Base-by-base conservation (phyloP, 768 basidiomycete genomes). In the Collybiopsis confluens region DNA sequence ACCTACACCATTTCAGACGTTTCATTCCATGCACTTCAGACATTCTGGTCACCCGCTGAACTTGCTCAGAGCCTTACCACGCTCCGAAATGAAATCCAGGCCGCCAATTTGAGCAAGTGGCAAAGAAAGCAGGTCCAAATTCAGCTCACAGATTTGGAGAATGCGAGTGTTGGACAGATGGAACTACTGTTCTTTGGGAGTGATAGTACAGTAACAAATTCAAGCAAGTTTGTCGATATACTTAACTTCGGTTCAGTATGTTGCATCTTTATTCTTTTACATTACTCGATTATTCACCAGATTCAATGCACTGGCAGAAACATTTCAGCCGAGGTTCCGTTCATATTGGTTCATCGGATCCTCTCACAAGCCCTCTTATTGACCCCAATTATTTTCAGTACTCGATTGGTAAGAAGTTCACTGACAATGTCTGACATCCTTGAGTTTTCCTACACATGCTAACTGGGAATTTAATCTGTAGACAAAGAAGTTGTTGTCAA, bases 361-460 rank as follows among this genome's bases (percentile, higher is more conserved):
- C 64, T n/a, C 20, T 40, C n/a, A 46, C 46, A 13, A 41, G 57
- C 16, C 59, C 62, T 6, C 52, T 41, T 27, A 59, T 65, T 24
- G 64, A 68, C 43, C 66, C 65, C 21, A 58, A 58, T 38, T 62
- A 60, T 41, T 60, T 64, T 44, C 62, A 63, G 36, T 57, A 61
- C 37, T 58, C 61, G 24, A 58, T 63, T 52, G 65, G 65, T 64
- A 54, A 48, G n/a, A n/a, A n/a, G n/a, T n/a, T n/a, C n/a, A n/a
- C n/a, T n/a, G n/a, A n/a, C n/a, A n/a, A n/a, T n/a, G 44, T 33
- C 20, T 16, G n/a, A 21, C 23, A 16, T 4, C 9, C 21, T 50
- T 7, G 6, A 13, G 5, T 6, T 40, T 10, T 40, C 1, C 21
- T 15, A 21, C 3, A 13, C 24, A 30, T 21, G 4, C 2, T 18